Evolutionary conservation across 768 basidiomycete species (phyloP).

Genomic region (Pholiota conissans): DNA sequence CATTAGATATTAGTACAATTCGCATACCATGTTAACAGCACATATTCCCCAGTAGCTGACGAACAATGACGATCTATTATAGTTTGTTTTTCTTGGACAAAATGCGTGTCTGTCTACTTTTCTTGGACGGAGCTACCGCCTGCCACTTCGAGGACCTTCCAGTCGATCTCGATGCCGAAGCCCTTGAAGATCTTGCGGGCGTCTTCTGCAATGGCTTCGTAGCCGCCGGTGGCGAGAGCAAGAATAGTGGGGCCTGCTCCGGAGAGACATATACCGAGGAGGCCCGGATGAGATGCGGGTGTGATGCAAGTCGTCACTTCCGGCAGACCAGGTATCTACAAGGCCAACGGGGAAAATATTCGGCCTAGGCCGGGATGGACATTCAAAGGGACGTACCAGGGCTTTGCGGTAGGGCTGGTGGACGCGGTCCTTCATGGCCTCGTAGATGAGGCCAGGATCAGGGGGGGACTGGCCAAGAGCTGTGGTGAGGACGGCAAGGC

Average conservation of each 20-base stretch:
- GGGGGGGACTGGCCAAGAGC: constrained; percentile 90
- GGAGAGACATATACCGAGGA: constrained; percentile 95
- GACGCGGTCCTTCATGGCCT: constrained; percentile 98
- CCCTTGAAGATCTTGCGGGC: constrained; percentile 72
- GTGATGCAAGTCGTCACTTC: constrained; percentile 90
- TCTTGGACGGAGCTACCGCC: constrained; percentile 40
- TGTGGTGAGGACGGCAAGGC: constrained; percentile 93
- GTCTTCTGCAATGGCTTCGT: constrained; percentile 82
- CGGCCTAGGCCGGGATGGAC: background rate
- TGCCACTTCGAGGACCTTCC: constrained; percentile 78
- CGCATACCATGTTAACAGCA: constrained; percentile 16
- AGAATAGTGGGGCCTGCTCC: constrained; percentile 98
- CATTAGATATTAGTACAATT: constrained; percentile 19
- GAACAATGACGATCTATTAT: constrained; percentile 19
- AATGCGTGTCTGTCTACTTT: constrained; percentile 5
- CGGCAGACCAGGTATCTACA: constrained; percentile 94
- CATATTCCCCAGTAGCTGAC: constrained; percentile 10
- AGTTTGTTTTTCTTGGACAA: background rate
- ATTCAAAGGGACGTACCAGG: constrained; percentile 52
- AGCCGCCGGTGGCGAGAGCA: constrained; percentile 85
- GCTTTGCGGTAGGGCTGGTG: constrained; percentile 95
- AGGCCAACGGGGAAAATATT: background rate
- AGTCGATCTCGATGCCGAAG: constrained; percentile 81
- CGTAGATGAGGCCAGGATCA: constrained; percentile 95
- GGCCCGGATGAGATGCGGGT: constrained; percentile 86